Conservation (phyloP, 2,329 filamentous ascomycete species). For the Pleurostoma richardsiae region DNA sequence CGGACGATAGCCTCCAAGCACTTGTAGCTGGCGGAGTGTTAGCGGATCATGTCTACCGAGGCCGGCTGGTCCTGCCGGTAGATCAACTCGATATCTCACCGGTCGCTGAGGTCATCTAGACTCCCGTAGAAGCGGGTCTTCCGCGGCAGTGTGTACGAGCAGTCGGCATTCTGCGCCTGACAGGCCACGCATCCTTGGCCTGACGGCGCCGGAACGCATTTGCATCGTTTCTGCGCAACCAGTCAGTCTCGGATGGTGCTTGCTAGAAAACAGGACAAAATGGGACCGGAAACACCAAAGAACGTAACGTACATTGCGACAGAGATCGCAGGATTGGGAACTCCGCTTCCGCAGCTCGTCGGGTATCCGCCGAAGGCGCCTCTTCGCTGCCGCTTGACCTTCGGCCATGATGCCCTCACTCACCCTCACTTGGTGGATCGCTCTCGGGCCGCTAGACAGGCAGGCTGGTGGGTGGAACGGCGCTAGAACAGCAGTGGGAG, state of each 20-base stretch:
- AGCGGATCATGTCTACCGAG: neutral
- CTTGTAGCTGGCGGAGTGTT: conserved; percentile 16
- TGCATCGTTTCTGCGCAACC: conserved; percentile 22
- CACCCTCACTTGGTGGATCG: neutral
- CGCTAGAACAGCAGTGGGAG: neutral
- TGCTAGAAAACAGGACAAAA: neutral
- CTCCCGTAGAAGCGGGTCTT: conserved; percentile 32
- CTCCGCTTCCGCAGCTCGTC: conserved; percentile 27
- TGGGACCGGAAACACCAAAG: neutral
- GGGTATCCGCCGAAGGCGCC: conserved; percentile 24
- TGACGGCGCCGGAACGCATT: conserved; percentile 22
- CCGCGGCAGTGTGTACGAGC: conserved; percentile 25
- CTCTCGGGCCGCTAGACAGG: neutral
- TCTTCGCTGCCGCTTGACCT: conserved; percentile 11
- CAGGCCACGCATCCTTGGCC: conserved; percentile 25
- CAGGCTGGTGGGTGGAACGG: neutral
- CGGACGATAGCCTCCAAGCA: conserved; percentile 29
- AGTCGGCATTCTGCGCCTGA: conserved; percentile 23
- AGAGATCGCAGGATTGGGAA: conserved; percentile 28
- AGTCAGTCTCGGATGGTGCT: conserved; percentile 2
- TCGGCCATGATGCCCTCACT: conserved; percentile 2
- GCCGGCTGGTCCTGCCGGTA: no score
- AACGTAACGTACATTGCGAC: conserved; percentile 20
- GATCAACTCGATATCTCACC: conserved; percentile 13
- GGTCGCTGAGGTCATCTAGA: conserved; percentile 27